Evolutionary conservation across 1,139 yeast species (phyloP).

Genomic region (Candida sp.): DNA sequence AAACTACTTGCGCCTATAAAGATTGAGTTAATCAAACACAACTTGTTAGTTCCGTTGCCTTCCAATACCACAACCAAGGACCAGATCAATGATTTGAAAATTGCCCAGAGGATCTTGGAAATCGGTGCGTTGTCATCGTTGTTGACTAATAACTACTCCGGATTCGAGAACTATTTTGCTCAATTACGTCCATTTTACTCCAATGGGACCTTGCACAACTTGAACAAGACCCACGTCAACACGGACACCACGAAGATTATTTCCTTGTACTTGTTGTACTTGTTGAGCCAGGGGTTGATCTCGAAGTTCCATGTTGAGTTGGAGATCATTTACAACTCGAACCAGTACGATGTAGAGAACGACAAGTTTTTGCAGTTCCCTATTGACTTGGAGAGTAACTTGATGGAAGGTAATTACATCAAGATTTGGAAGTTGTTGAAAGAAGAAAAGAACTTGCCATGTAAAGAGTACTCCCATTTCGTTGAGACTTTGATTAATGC

Average conservation of each 20-base stretch:
- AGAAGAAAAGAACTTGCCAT: slow-evolving; percentile 54
- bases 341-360: slow-evolving; percentile 44
- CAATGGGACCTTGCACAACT: slow-evolving; percentile 46
- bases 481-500: slow-evolving; percentile 71
- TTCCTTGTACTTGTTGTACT: slow-evolving; percentile 74
- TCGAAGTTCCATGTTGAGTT: slow-evolving; percentile 91
- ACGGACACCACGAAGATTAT: slow-evolving; percentile 70
- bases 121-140: slow-evolving; percentile 85
- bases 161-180: slow-evolving; percentile 73
- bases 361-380: slow-evolving; percentile 79
- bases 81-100: slow-evolving; percentile 68
- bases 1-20: slow-evolving; percentile 72
- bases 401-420: slow-evolving; percentile 97
- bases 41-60: slow-evolving; percentile 73
- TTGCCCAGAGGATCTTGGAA: slow-evolving; percentile 83
- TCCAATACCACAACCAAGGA: slow-evolving; percentile 40
- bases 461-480: slow-evolving; percentile 63
- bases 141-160: slow-evolving; percentile 61
- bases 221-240: slow-evolving; percentile 51
- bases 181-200: slow-evolving; percentile 81
- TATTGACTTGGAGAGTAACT: slow-evolving; percentile 86
- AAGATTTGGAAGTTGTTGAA: slow-evolving; percentile 85
- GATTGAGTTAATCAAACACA: slow-evolving; percentile 76
- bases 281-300: slow-evolving; percentile 82
- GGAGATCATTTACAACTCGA: slow-evolving; percentile 66